These are phyloP conservation scores for Polytolypa hystricis DNA, from an alignment of 2,329 filamentous ascomycete species.

Conservation along the genomic window DNA sequence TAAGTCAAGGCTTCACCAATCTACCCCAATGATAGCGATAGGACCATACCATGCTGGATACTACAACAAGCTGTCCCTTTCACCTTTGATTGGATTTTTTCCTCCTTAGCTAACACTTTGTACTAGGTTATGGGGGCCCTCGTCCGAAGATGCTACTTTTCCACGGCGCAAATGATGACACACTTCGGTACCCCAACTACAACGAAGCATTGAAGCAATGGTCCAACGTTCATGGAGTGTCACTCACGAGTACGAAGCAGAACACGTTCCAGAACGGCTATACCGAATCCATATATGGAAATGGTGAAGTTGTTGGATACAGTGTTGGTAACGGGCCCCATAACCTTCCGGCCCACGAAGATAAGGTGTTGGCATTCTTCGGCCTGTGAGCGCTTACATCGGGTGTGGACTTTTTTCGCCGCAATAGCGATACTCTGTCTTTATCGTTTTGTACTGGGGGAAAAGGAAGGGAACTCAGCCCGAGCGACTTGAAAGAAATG, in stretches of 20 bases:
- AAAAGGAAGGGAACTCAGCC: not conserved
- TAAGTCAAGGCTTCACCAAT: no score
- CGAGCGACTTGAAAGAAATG: no score
- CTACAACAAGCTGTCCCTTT: no score
- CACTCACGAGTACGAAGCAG: not conserved
- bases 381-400: constrained; percentile 1
- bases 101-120: not conserved
- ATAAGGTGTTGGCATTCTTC: not conserved
- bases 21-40: no score
- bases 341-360: not conserved
- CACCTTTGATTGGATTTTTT: no score
- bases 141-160: constrained; percentile 26
- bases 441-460: not conserved
- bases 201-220: constrained; percentile 20
- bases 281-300: constrained; percentile 3
- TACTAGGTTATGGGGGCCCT: constrained; percentile 20
- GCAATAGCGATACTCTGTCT: no score
- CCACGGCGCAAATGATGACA: constrained; percentile 25
- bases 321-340: not conserved
- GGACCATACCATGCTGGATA: no score
- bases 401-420: no score
- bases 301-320: constrained; percentile 1
- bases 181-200: constrained; percentile 19
- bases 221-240: constrained; percentile 10
- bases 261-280: constrained; percentile 1